Percentiles rank a stretch among this genome's conserved stretches.
These are phyloP conservation scores for Trichosporon sp. DNA, from an alignment of 1,284 basidiomycete genomes.

Conservation along the genomic window DNA sequence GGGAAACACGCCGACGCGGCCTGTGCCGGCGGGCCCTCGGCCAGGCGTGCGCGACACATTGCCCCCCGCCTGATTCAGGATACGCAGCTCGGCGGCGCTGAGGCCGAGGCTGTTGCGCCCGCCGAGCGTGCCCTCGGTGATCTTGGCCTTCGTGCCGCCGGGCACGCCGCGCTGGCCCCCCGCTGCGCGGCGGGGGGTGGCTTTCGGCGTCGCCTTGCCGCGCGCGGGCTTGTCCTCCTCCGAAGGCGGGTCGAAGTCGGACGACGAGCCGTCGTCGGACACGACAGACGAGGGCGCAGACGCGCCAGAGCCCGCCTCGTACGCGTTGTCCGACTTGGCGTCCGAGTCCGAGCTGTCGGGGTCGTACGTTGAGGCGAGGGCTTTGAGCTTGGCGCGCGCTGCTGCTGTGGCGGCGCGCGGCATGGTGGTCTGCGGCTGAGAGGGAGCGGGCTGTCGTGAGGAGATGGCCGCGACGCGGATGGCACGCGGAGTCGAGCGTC, in stretches of 20 bases:
- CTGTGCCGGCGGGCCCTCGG: neutral
- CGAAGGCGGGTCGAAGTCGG: slow-evolving; percentile 4
- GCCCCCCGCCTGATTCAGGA: neutral
- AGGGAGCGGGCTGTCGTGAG: neutral
- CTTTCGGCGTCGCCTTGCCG: neutral
- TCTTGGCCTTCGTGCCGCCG: neutral
- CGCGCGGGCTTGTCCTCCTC: slow-evolving; percentile 1
- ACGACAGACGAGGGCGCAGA: neutral
- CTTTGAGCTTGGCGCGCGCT: neutral
- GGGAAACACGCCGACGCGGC: slow-evolving; percentile 19
- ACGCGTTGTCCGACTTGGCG: neutral
- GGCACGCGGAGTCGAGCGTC: too few species aligned
- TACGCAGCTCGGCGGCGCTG: neutral
- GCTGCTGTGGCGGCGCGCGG: neutral
- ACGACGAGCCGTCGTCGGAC: neutral
- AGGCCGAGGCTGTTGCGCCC: neutral
- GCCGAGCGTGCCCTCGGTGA: neutral
- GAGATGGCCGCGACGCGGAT: neutral
- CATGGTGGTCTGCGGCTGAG: neutral
- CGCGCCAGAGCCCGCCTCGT: neutral
- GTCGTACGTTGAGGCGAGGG: neutral
- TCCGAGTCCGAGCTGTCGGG: neutral
- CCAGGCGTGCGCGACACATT: neutral
- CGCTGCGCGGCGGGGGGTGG: neutral
- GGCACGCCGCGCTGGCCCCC: neutral